phyloP scores from a whole-genome alignment of 768 basidiomycete species.

The Exidia glandulosa region DNA sequence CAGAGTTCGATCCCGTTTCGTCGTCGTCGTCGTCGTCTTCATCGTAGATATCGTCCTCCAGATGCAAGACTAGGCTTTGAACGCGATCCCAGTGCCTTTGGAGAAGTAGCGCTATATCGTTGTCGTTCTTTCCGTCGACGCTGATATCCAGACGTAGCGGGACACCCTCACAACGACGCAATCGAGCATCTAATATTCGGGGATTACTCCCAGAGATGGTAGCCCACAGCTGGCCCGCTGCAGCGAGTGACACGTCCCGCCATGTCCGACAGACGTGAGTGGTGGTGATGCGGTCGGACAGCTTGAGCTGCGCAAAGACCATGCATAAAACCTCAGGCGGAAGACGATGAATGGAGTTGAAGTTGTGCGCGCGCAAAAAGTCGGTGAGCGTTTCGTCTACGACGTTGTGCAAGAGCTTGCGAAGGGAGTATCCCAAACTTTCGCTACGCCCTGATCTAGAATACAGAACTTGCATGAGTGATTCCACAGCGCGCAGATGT shows the following conservation, averaged over 20 bases:
- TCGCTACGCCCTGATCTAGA: no score
- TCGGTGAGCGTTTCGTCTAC: no score
- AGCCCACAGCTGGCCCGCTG: neutral
- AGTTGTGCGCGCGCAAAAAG: no score
- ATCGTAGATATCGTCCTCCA: neutral
- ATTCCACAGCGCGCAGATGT: no score
- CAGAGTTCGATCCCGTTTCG: no score
- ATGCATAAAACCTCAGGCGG: neutral
- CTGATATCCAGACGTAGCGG: neutral
- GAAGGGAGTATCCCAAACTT: no score
- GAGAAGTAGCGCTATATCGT: neutral
- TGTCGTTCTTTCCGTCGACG: neutral
- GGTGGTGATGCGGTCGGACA: neutral
- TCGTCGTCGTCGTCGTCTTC: no score
- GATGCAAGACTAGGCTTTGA: neutral
- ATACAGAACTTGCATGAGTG: no score
- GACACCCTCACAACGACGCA: neutral
- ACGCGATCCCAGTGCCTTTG: neutral
- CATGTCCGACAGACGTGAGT: neutral
- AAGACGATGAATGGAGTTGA: no score
- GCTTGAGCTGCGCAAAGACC: neutral
- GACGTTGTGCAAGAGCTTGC: no score
- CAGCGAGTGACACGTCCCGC: neutral
- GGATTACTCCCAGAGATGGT: neutral
- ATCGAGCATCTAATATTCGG: neutral